Conservation (phyloP, 2,329 filamentous ascomycete genomes). For the Phaeoacremonium minimum region DNA sequence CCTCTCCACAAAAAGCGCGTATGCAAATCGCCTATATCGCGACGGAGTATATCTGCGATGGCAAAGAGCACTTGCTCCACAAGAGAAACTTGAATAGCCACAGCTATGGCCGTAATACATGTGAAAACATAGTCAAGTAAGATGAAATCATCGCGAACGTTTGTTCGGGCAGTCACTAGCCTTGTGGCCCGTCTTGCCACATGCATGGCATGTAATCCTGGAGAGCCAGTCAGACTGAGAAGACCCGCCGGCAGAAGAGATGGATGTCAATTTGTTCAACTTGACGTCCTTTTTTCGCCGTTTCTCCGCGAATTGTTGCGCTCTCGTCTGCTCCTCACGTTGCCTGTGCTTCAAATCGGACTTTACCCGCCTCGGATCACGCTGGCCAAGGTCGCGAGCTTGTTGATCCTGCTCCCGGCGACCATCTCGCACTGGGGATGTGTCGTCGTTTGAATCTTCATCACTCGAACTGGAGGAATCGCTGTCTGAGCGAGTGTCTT, state of each 20-base stretch:
- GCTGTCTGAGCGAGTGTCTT: background rate
- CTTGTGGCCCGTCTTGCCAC: slow-evolving; percentile 58
- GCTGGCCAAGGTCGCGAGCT: too few relatives aligned
- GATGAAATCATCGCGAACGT: slow-evolving; percentile 12
- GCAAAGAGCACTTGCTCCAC: too few relatives aligned
- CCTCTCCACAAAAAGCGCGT: too few relatives aligned
- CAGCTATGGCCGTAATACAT: too few relatives aligned
- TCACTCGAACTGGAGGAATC: background rate
- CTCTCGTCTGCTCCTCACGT: slow-evolving; percentile 41
- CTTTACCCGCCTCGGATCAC: background rate
- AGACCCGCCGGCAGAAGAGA: slow-evolving; percentile 40
- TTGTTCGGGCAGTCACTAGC: slow-evolving; percentile 47
- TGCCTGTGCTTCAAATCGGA: slow-evolving; percentile 25
- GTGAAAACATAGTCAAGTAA: too few relatives aligned
- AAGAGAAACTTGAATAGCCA: too few relatives aligned
- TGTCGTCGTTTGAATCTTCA: slow-evolving; percentile 4
- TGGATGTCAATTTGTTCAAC: slow-evolving; percentile 57
- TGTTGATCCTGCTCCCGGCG: too few relatives aligned
- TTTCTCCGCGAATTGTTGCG: slow-evolving; percentile 50
- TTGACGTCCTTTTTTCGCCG: slow-evolving; percentile 64
- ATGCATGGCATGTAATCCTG: slow-evolving; percentile 52
- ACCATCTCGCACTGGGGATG: slow-evolving; percentile 18
- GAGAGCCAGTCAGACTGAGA: slow-evolving; percentile 22
- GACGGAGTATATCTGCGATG: too few relatives aligned
- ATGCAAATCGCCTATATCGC: too few relatives aligned